Evolutionary conservation across 805 yeast genomes (phyloP).

Genomic region (Wickerhamia fluorescens): DNA sequence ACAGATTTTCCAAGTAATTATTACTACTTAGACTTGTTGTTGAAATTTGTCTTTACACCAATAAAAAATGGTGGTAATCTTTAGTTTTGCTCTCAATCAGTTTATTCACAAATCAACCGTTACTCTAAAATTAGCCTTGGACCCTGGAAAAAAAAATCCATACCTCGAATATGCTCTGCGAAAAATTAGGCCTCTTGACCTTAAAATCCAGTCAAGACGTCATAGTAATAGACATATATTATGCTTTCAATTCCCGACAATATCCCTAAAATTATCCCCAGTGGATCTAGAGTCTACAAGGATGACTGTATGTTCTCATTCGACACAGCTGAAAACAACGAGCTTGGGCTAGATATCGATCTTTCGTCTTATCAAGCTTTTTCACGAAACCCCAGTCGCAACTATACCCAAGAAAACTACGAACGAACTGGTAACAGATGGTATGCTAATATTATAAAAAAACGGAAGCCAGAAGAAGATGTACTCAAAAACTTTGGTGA

Average conservation of each 20-base stretch:
- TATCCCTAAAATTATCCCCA: conserved; percentile 14
- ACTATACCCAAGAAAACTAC: conserved; percentile 55
- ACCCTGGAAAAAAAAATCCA: too few species aligned
- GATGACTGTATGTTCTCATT: conserved; percentile 90
- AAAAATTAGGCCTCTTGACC: too few species aligned
- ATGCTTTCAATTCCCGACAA: conserved; percentile 7
- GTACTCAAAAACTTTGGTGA: conserved; percentile 13
- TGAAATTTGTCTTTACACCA: too few species aligned
- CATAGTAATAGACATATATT: too few species aligned
- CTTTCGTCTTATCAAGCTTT: conserved; percentile 67
- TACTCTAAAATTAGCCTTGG: too few species aligned
- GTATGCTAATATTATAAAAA: conserved; percentile 54
- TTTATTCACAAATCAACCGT: too few species aligned
- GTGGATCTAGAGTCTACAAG: conserved; percentile 47
- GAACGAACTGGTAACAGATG: conserved; percentile 44
- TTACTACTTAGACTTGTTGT: too few species aligned
- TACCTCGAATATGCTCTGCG: too few species aligned
- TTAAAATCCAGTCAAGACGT: too few species aligned
- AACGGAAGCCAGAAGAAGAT: conserved; percentile 34
- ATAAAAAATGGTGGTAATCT: too few species aligned
- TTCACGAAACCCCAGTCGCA: conserved; percentile 32
- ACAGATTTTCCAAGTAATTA: too few species aligned
- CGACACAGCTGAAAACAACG: conserved; percentile 50
- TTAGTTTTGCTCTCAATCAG: too few species aligned
- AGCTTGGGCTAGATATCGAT: conserved; percentile 66